A percentile compares a stretch with the other conserved stretches of the same genome.
Conservation (phyloP, 2,329 filamentous ascomycete species). For the Talaromyces sp. region DNA sequence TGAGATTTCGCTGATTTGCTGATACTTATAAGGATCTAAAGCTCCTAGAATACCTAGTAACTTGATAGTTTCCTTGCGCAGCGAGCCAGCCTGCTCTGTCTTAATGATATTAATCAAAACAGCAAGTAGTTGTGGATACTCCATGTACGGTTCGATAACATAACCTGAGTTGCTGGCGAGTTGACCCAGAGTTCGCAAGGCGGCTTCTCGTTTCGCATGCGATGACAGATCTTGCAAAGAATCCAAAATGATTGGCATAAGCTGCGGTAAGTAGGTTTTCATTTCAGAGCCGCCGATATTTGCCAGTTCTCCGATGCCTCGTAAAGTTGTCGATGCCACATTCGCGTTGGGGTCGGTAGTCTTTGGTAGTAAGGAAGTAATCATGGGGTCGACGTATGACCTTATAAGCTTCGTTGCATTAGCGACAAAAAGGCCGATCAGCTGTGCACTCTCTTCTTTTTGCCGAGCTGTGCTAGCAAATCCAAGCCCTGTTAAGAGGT, state of each 20-base stretch:
- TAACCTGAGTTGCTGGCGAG: conserved; percentile 95
- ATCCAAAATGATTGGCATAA: conserved; percentile 94
- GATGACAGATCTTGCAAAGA: conserved; percentile 92
- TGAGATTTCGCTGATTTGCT: conserved; percentile 79
- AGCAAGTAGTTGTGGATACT: conserved; percentile 89
- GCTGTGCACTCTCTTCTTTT: conserved; percentile 92
- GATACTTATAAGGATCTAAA: conserved; percentile 92
- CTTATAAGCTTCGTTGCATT: conserved; percentile 91
- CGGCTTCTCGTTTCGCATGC: conserved; percentile 81
- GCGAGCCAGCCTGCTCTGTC: conserved; percentile 76
- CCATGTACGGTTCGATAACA: conserved; percentile 91
- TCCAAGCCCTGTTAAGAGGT: conserved; percentile 91
- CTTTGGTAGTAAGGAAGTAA: conserved; percentile 88
- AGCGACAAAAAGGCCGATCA: conserved; percentile 86
- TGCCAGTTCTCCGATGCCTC: conserved; percentile 88
- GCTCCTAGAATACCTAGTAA: conserved; percentile 93
- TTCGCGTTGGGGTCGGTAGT: conserved; percentile 77
- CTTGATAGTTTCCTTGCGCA: conserved; percentile 93
- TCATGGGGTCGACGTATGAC: conserved; percentile 95
- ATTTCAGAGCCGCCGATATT: conserved; percentile 93
- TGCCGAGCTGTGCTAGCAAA: conserved; percentile 91
- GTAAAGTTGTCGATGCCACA: conserved; percentile 90
- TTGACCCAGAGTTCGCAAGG: conserved; percentile 83
- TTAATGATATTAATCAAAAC: conserved; percentile 92
- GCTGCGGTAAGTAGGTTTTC: conserved; percentile 78